Base-by-base conservation (phyloP, 257 asterid species). In the Salvia rosmarinus region DNA sequence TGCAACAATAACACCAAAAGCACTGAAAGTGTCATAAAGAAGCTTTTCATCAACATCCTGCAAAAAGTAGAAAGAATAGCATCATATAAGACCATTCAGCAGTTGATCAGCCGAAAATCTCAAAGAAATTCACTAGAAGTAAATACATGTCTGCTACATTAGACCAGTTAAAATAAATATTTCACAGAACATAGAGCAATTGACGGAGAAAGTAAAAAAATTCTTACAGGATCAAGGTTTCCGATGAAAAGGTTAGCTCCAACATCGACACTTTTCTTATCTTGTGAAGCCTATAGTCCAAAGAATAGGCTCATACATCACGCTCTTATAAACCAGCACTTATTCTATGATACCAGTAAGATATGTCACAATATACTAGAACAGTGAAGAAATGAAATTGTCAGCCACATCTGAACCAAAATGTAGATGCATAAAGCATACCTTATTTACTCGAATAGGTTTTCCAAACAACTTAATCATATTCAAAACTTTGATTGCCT, bases 1-100 rank as follows among this genome's bases (percentile, higher is more conserved):
- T 62, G 97, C 75, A 74, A 91, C 99, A 74, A 94, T 91, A 80
- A 88, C 96, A 63, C 99, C 97, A 73, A 94, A 94, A 65, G 97
- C 99, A 78, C 86, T 91, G 85, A 91, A 94, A 57, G 97, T 89
- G 63, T 94, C 97, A 9, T 91, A 84, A n/a, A 94, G 88, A 79
- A 94, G 97, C 71, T 94, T 91, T 80, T 94, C 99, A 84, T 94
- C 99, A 32, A 91, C 97, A 79, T 94, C 99, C 97, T 94, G 94
- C 78, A 78, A 76, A 78, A 63, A 67, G 34, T n/a, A 40, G 28
- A 75, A 64, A 64, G 35, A 43, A n/a, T 32, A 32, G 56, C n/a
- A 46, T 34, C 51, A 39, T 37, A 39, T 42, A 61, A 49, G 68
- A 56, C 39, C 25, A 49, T 20, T 11, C 32, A 60, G 58, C 68